phyloP scores from a whole-genome alignment of 306 rosid species.

The Potentilla sterilis region DNA sequence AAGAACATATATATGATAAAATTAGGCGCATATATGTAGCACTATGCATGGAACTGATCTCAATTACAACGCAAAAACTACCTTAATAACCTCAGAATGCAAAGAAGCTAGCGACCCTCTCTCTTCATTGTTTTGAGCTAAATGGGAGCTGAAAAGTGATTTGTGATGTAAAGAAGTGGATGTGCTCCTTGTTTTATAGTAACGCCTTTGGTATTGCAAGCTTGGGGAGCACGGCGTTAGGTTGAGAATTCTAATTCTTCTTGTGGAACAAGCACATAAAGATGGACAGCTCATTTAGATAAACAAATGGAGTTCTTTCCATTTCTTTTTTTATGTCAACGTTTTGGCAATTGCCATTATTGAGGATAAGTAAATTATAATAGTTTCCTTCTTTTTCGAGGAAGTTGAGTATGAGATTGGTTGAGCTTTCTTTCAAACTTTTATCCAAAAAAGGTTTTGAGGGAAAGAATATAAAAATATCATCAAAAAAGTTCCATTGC shows the following conservation, averaged over 20 bases:
- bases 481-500: constrained; percentile 45
- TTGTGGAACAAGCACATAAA: constrained; percentile 35
- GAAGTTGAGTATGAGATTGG: neutral
- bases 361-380: neutral
- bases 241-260: constrained; percentile 17
- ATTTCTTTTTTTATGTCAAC: neutral
- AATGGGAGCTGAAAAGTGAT: neutral
- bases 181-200: neutral
- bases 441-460: too few species aligned
- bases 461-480: too few species aligned
- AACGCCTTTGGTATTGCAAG: neutral
- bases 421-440: neutral
- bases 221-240: constrained; percentile 54
- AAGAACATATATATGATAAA: neutral
- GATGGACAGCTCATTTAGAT: constrained; percentile 20
- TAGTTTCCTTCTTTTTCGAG: neutral
- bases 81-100: neutral
- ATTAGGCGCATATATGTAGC: neutral
- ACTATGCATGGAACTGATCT: neutral
- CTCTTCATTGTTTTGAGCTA: constrained; percentile 59
- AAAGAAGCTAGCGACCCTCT: constrained; percentile 47
- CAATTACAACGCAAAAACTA: neutral
- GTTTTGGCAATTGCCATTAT: neutral
- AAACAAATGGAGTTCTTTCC: neutral
- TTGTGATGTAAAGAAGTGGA: neutral